Evolutionary conservation across 2,329 filamentous ascomycete species (phyloP).

Genomic region (Cladophialophora yegresii): DNA sequence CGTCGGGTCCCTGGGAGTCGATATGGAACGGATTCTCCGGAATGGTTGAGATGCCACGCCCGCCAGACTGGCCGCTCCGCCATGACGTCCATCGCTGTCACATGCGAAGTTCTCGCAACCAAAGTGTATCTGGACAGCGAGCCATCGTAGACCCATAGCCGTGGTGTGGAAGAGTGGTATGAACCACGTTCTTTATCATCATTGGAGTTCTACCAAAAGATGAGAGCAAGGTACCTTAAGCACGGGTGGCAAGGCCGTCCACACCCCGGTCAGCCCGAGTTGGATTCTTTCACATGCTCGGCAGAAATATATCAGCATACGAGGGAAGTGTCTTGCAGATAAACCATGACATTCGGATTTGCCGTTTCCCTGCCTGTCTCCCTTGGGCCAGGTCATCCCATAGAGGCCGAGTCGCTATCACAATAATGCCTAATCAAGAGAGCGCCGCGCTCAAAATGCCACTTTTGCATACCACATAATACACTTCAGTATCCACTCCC

Average conservation of each 20-base stretch:
- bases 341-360: constrained; percentile 3
- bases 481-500: not conserved
- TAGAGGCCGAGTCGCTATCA: constrained; percentile 1
- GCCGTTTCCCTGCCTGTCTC: not conserved
- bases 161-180: not conserved
- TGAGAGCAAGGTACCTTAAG: not conserved
- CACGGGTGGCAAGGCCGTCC: not conserved
- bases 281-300: constrained; percentile 6
- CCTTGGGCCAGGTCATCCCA: not conserved
- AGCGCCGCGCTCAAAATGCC: constrained; percentile 9
- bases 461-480: constrained; percentile 7
- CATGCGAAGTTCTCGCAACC: constrained; percentile 7
- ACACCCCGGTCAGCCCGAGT: not conserved
- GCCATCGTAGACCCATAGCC: not conserved
- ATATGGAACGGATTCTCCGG: not conserved
- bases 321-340: not conserved
- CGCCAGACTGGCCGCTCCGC: not conserved
- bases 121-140: not conserved
- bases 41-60: not conserved
- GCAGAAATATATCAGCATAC: not conserved
- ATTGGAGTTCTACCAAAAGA: not conserved
- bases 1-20: constrained; percentile 29
- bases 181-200: constrained; percentile 6
- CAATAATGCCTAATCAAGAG: constrained; percentile 14
- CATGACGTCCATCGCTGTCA: constrained; percentile 1